These are phyloP conservation scores for Epichloe festucae DNA, from an alignment of 2,329 filamentous ascomycete species.

Conservation along the genomic window DNA sequence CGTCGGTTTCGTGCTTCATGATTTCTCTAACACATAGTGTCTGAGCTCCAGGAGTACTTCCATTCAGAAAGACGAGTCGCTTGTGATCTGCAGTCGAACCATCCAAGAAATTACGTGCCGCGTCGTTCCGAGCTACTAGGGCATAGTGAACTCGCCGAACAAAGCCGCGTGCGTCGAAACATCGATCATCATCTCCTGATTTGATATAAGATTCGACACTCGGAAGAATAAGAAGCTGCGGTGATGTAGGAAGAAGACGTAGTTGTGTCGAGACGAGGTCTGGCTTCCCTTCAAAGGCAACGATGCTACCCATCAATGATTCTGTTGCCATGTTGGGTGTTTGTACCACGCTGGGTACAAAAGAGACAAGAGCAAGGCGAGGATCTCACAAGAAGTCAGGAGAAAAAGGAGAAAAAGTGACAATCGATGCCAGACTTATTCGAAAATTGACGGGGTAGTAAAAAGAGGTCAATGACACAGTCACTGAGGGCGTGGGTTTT, in stretches of 20 bases:
- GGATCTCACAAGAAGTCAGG: background rate
- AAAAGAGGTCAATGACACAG: background rate
- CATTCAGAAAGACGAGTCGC: constrained; percentile 47
- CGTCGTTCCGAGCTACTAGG: constrained; percentile 30
- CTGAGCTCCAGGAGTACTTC: constrained; percentile 42
- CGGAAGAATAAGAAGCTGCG: constrained; percentile 45
- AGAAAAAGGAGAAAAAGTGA: background rate
- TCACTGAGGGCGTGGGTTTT: background rate
- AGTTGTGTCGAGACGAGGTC: constrained; percentile 46
- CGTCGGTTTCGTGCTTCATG: constrained; percentile 36
- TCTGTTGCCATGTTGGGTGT: constrained; percentile 8
- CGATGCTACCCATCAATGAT: constrained; percentile 31
- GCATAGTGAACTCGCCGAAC: constrained; percentile 40
- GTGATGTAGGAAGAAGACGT: constrained; percentile 43
- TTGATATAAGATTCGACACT: constrained; percentile 9
- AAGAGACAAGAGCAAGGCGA: background rate
- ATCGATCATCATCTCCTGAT: background rate
- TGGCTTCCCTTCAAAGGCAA: constrained; percentile 46
- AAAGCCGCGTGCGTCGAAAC: constrained; percentile 21
- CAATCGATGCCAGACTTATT: background rate
- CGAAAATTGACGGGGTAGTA: background rate
- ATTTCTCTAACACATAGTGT: constrained; percentile 42
- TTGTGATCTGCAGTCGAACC: constrained; percentile 32
- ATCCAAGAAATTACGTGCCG: constrained; percentile 38
- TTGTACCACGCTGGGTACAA: background rate